Base-by-base conservation (phyloP, 2,329 filamentous ascomycete genomes). In the Penicillium oxalicum region DNA sequence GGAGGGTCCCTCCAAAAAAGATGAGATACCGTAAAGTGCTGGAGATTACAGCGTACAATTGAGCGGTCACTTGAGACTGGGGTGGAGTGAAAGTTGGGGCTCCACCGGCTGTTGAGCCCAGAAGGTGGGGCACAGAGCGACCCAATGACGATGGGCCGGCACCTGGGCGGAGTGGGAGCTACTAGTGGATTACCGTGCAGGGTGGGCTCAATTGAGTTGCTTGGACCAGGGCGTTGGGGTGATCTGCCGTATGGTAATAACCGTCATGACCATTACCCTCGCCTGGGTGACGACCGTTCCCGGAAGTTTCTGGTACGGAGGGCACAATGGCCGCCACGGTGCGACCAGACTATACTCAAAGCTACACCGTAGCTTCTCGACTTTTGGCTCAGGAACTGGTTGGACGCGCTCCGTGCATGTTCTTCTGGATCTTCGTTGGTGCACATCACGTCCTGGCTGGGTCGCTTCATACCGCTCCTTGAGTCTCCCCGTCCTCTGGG, bases 21-120 rank as follows among this genome's bases (percentile, higher is more conserved):
- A 56, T 55, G 52, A 56, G 29, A 32, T 32, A 5, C 29, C 29
- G 29, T 11, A 32, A 18, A 58, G 57, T 60, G 52, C 58, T 60
- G 55, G 55, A 60, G 47, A 57, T 54, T 60, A 60, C 58, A 59
- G 57, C 58, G 58, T 60, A 60, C 50, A 59, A 57, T 45, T 54
- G 51, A 55, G 57, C 43, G 52, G 53, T 43, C 24, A 38, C 12
- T 3, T 32, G 44, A 49, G 45, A 48, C 39, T 57, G 53, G 57
- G 55, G 50, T 38, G 48, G 47, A 55, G 51, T 59, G 56, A 56
- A 54, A 36, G 40, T 44, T 44, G 46, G 51, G 50, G 53, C 40
- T 25, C 41, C 24, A 13, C 47, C 18, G 9, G 25, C 9, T 29
- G 39, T 29, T 41, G 39, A 27, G 25, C 28, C 12, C 27, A 8